A percentile compares a stretch with the other conserved stretches of the same genome.
phyloP scores from a whole-genome alignment of 1,139 yeast species.

The Suhomyces ambrosiae region DNA sequence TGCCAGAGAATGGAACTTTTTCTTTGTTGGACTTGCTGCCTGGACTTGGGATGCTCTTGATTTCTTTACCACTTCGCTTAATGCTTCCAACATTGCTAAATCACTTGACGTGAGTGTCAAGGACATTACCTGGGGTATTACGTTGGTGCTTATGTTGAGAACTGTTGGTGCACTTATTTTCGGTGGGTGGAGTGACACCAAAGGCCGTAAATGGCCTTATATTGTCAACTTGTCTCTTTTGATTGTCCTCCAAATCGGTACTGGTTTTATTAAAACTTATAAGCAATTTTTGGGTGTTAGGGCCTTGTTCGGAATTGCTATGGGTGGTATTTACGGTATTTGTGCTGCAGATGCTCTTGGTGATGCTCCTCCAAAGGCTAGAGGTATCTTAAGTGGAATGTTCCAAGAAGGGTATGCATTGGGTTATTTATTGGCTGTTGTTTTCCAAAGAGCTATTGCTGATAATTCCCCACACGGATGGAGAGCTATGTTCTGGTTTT shows the following conservation, averaged over 20 bases:
- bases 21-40: constrained; percentile 34
- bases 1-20: constrained; percentile 40
- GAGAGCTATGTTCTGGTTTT: constrained; percentile 47
- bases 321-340: constrained; percentile 48
- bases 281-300: constrained; percentile 42
- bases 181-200: constrained; percentile 40
- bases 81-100: constrained; percentile 33
- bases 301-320: constrained; percentile 45
- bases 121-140: constrained; percentile 46
- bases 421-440: constrained; percentile 45
- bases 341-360: constrained; percentile 43
- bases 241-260: constrained; percentile 40
- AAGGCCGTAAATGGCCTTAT: constrained; percentile 44
- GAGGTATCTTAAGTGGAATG: constrained; percentile 45
- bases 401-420: constrained; percentile 49
- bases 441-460: constrained; percentile 44
- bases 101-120: constrained; percentile 29
- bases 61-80: constrained; percentile 41
- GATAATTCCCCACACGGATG: constrained; percentile 37
- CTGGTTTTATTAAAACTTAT: constrained; percentile 43
- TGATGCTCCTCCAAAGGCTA: constrained; percentile 39
- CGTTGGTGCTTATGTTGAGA: constrained; percentile 48
- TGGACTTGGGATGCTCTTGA: constrained; percentile 52
- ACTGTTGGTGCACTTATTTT: constrained; percentile 44
- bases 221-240: constrained; percentile 33